Base-by-base conservation (phyloP, 495 filamentous ascomycete genomes). In the Podospora bellae-mahoneyi region DNA sequence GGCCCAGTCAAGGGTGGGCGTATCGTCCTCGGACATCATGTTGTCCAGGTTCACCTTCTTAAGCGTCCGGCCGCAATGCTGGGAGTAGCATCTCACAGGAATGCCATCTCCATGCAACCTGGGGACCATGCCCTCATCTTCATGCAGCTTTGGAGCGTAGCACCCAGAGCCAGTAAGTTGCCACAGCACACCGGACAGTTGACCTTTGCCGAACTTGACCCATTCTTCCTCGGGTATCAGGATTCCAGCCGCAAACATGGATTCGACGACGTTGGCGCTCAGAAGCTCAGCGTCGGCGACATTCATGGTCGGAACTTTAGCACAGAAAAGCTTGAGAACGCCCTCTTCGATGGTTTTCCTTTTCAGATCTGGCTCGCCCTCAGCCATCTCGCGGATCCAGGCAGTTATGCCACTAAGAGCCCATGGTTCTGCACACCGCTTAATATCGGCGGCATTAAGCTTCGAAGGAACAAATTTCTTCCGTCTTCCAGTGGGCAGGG, bases 261-360 rank as follows among this genome's bases (percentile, higher is more conserved):
- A 87, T 53, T 86, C 82, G 2, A 97, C 91, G 1, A 97, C 91
- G 62, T 86, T 88, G 58, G 88, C 85, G 60, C 91, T 90, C 23
- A 99, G 82, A 6, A 90, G 89, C 75, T 99, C 95, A 2, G 96
- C 96, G 83, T 98, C 95, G 2, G 95, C 93, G 59, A 93, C 93
- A 73, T 99, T 98, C 95, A 99, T 98, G 0, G 94, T 99, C 1
- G 96, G 93, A 2, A 99, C 93, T 78, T 97, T 97, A 79, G 93
- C 88, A 18, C 93, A 97, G 76, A 99, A 98, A 23, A 99, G 81
- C 9, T 89, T 92, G 26, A 97, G 89, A 56, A 98, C 86, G 2
- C 91, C 94, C 64, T 97, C 93, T 39, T 90, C 88, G 59, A 98
- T 85, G 5, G 90, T 88, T 66, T 91, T 89, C 73, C 91, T 86